A percentile compares a stretch with the other conserved stretches of the same genome.
phyloP scores from a whole-genome alignment of 140 eudicot genomes.

The Stevia rebaudiana region DNA sequence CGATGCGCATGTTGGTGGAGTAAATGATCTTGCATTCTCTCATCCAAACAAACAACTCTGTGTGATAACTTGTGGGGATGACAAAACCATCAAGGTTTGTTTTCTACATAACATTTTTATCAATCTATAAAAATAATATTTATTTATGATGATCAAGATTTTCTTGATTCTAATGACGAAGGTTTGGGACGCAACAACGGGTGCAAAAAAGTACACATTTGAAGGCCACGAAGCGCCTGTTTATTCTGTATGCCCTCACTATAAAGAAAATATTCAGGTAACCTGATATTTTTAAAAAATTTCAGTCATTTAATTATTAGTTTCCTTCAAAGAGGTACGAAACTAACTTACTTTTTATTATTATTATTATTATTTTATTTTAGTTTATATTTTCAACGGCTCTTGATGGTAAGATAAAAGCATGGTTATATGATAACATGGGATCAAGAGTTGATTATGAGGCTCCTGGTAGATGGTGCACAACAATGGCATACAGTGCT shows the following conservation, averaged over 20 bases:
- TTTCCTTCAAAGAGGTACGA: not conserved
- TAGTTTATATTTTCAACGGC: conserved; percentile 17
- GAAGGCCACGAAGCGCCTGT: conserved; percentile 16
- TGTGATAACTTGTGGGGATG: conserved; percentile 15
- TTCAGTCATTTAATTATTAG: not conserved
- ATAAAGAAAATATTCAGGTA: conserved; percentile 77
- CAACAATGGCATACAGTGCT: conserved; percentile 14
- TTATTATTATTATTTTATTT: too few relatives aligned
- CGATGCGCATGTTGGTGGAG: conserved; percentile 18
- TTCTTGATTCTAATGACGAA: not conserved
- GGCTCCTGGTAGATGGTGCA: conserved; percentile 84
- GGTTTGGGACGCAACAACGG: conserved; percentile 12
- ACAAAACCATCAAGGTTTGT: conserved; percentile 16
- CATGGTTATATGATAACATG: conserved; percentile 13
- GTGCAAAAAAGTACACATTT: conserved; percentile 7
- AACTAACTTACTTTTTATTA: too few relatives aligned
- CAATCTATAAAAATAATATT: not conserved
- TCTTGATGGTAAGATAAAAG: conserved; percentile 17
- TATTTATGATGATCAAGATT: not conserved
- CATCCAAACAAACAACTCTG: conserved; percentile 17
- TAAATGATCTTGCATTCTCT: conserved; percentile 15
- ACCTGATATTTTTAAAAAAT: not conserved
- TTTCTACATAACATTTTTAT: not conserved
- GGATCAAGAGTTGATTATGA: conserved; percentile 13
- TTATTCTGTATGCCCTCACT: conserved; percentile 17